phyloP scores from a whole-genome alignment of 352 stramenopile genomes.

The Globisporangium paddicum region DNA sequence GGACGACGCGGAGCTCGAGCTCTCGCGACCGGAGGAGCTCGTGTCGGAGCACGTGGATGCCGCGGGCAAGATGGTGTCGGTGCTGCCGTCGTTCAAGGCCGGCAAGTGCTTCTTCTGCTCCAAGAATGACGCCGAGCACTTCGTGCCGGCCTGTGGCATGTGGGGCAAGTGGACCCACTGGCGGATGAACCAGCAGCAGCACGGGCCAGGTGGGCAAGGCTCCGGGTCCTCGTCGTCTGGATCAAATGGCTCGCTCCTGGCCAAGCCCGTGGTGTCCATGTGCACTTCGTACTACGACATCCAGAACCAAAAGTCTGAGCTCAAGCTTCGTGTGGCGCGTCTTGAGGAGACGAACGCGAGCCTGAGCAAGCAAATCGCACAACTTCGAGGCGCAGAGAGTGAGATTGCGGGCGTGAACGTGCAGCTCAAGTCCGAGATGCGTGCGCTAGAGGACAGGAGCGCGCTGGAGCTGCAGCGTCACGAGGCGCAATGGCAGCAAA shows the following conservation, averaged over 20 bases:
- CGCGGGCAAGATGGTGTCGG: constrained; percentile 55
- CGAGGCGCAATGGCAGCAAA: constrained; percentile 33
- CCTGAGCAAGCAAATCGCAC: constrained; percentile 23
- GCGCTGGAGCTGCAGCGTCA: constrained; percentile 26
- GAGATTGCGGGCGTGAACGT: constrained; percentile 24
- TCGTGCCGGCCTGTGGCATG: constrained; percentile 73
- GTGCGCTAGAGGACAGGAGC: constrained; percentile 48
- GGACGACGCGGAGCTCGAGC: constrained; percentile 9
- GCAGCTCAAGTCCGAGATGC: constrained; percentile 37
- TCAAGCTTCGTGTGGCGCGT: constrained; percentile 30
- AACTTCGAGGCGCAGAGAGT: constrained; percentile 17
- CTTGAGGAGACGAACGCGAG: constrained; percentile 28
- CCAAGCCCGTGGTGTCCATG: constrained; percentile 54
- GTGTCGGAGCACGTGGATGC: constrained; percentile 1
- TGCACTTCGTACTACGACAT: constrained; percentile 86
- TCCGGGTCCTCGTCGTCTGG: constrained; percentile 14
- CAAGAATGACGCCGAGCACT: constrained; percentile 78
- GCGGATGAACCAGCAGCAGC: constrained; percentile 75
- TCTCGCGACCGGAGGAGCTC: constrained; percentile 2
- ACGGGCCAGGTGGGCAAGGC: constrained; percentile 8
- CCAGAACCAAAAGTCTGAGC: constrained; percentile 57
- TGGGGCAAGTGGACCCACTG: constrained; percentile 86
- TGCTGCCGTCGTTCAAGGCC: constrained; percentile 72
- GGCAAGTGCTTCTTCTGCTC: constrained; percentile 86
- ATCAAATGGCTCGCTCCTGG: not conserved